Evolutionary conservation across 768 basidiomycete species (phyloP).

Genomic region (Arthromyces matolae): DNA sequence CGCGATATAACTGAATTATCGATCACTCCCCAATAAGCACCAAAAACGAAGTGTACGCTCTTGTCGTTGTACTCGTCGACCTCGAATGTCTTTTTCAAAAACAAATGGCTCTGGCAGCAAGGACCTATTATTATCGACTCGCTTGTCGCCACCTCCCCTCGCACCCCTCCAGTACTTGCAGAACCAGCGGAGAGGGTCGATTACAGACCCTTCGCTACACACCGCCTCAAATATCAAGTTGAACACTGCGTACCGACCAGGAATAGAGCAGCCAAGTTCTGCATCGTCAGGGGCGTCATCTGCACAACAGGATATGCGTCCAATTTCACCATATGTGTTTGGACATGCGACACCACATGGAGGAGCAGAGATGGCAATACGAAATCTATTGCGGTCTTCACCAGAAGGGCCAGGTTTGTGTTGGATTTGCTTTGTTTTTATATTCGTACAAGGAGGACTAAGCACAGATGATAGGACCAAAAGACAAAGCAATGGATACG

Average conservation of each 20-base stretch:
- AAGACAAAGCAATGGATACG: constrained; percentile 35
- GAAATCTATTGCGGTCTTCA: constrained; percentile 59
- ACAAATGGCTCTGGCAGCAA: constrained; percentile 26
- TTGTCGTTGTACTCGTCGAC: constrained; percentile 6
- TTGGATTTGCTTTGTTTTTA: constrained; percentile 20
- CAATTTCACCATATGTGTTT: constrained; percentile 66
- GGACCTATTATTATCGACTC: constrained; percentile 29
- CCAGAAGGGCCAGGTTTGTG: constrained; percentile 42
- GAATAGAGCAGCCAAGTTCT: constrained; percentile 19
- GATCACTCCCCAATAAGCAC: constrained; percentile 15
- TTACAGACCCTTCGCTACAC: constrained; percentile 80
- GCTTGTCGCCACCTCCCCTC: constrained; percentile 57
- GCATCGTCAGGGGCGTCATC: constrained; percentile 26
- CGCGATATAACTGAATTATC: constrained; percentile 29
- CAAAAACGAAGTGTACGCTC: constrained; percentile 4
- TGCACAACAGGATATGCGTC: constrained; percentile 42
- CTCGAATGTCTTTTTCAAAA: constrained; percentile 5
- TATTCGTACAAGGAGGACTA: constrained; percentile 9
- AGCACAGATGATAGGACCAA: constrained; percentile 26
- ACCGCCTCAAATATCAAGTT: constrained; percentile 40
- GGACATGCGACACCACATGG: constrained; percentile 54
- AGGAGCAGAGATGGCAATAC: constrained; percentile 43
- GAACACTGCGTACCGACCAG: constrained; percentile 23
- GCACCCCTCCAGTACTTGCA: constrained; percentile 77
- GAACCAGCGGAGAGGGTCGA: constrained; percentile 78